Conservation (phyloP, 768 basidiomycete species). For the Lyophyllum atratum region DNA sequence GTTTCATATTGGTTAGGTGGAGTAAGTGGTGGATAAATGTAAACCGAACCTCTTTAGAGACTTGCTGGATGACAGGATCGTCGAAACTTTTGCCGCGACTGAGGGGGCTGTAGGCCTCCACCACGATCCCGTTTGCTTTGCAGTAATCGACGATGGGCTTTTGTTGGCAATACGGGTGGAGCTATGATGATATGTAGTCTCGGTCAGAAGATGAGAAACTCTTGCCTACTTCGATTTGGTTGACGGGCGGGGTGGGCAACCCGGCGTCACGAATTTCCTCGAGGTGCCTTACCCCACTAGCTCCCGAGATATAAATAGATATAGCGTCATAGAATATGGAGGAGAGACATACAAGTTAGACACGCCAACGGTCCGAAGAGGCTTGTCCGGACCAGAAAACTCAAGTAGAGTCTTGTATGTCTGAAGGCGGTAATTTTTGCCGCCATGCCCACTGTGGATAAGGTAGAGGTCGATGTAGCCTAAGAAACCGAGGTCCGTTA, state of each 20-base stretch:
- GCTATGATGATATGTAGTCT: constrained; percentile 35
- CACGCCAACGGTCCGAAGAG: constrained; percentile 65
- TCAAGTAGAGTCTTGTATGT: constrained; percentile 71
- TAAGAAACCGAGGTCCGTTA: constrained; percentile 3
- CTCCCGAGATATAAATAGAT: constrained; percentile 37
- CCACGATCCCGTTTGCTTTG: constrained; percentile 51
- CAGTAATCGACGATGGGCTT: constrained; percentile 77
- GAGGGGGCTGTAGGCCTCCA: constrained; percentile 79
- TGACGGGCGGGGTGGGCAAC: constrained; percentile 65
- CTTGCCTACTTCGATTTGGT: constrained; percentile 72
- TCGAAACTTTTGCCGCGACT: constrained; percentile 60
- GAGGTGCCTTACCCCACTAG: constrained; percentile 64
- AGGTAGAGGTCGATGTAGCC: constrained; percentile 66
- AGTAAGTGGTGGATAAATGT: not conserved
- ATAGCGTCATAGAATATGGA: not conserved
- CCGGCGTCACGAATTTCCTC: constrained; percentile 70
- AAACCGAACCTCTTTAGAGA: constrained; percentile 59
- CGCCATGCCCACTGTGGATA: constrained; percentile 71
- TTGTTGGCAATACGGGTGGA: constrained; percentile 85
- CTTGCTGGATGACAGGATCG: constrained; percentile 48
- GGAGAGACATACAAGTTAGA: constrained; percentile 72
- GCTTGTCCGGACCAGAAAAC: constrained; percentile 58
- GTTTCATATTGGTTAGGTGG: not conserved
- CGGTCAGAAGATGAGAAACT: not conserved
- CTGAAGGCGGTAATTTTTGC: constrained; percentile 58